These are phyloP conservation scores for Melampsora larici-populina DNA, from an alignment of 1,284 basidiomycete genomes.

Conservation along the genomic window DNA sequence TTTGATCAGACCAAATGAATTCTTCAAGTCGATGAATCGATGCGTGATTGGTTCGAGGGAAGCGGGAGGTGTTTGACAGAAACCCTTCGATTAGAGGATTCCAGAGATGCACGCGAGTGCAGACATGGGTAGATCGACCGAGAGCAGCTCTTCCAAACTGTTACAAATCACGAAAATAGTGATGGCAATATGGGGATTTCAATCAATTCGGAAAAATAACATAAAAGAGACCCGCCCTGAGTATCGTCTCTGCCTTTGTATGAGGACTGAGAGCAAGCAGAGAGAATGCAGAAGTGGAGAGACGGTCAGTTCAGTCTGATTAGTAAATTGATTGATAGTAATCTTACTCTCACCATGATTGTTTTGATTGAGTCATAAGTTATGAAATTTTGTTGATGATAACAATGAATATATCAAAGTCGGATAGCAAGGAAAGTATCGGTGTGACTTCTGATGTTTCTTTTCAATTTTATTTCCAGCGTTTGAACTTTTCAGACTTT, in stretches of 20 bases:
- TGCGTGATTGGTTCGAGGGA: slow-evolving; percentile 94
- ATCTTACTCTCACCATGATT: neutral
- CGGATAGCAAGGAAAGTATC: no score
- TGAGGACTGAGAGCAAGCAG: slow-evolving; percentile 54
- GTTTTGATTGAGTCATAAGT: no score
- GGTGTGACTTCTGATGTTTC: no score
- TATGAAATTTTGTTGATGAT: no score
- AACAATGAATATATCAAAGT: no score
- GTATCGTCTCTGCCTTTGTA: slow-evolving; percentile 83
- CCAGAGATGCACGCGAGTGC: slow-evolving; percentile 84
- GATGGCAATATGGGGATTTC: slow-evolving; percentile 17
- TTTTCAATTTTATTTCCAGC: no score
- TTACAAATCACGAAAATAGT: slow-evolving; percentile 40
- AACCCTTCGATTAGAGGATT: slow-evolving; percentile 89
- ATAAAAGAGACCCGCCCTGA: slow-evolving; percentile 59
- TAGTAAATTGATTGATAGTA: neutral
- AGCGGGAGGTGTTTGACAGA: slow-evolving; percentile 82
- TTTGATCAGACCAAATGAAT: no score
- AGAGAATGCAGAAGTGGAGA: neutral
- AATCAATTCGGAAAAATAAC: neutral
- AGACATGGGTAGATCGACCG: slow-evolving; percentile 82
- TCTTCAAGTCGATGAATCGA: slow-evolving; percentile 79
- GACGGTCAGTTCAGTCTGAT: neutral
- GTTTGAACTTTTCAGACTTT: no score
- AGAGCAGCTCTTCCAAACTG: slow-evolving; percentile 84